Percentiles rank a stretch among this genome's conserved stretches.
These are phyloP conservation scores for Barnettozyma salicaria DNA, from an alignment of 805 yeast genomes.

Conservation along the genomic window DNA sequence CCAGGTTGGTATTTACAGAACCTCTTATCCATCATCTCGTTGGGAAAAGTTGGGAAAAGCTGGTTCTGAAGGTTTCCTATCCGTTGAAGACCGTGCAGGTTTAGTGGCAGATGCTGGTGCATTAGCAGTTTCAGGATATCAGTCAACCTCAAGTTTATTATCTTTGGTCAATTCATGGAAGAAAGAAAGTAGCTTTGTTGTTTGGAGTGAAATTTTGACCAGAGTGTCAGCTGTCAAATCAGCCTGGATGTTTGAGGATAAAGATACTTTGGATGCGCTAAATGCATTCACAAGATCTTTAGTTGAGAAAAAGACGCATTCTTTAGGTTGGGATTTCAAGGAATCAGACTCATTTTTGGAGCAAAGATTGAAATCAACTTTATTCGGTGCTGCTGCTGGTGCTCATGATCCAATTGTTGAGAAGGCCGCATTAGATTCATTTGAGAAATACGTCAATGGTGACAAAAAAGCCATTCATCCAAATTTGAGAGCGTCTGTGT, in stretches of 20 bases:
- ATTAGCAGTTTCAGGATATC: slow-evolving; percentile 63
- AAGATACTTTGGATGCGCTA: slow-evolving; percentile 41
- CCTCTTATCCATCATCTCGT: slow-evolving; percentile 62
- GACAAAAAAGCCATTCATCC: slow-evolving; percentile 68
- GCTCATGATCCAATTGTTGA: slow-evolving; percentile 44
- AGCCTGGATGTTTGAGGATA: slow-evolving; percentile 51
- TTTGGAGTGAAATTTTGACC: slow-evolving; percentile 56
- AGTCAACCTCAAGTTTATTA: slow-evolving; percentile 55
- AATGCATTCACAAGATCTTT: slow-evolving; percentile 48
- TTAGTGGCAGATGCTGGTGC: slow-evolving; percentile 76
- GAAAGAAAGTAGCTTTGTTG: slow-evolving; percentile 54
- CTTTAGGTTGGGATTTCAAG: slow-evolving; percentile 61
- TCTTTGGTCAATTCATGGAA: slow-evolving; percentile 56
- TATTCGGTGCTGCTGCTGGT: slow-evolving; percentile 55
- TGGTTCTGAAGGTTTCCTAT: slow-evolving; percentile 49
- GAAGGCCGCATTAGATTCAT: slow-evolving; percentile 42
- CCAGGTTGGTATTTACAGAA: slow-evolving; percentile 70
- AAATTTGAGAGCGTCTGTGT: slow-evolving; percentile 61
- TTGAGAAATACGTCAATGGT: slow-evolving; percentile 51
- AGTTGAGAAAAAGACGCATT: slow-evolving; percentile 45
- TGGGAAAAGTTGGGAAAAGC: slow-evolving; percentile 63
- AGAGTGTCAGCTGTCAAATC: slow-evolving; percentile 43
- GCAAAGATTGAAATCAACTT: slow-evolving; percentile 59
- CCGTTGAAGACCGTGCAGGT: slow-evolving; percentile 75
- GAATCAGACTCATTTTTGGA: slow-evolving; percentile 50